phyloP scores from a whole-genome alignment of 148 eudicot genomes.

The Rhododendron simsii region DNA sequence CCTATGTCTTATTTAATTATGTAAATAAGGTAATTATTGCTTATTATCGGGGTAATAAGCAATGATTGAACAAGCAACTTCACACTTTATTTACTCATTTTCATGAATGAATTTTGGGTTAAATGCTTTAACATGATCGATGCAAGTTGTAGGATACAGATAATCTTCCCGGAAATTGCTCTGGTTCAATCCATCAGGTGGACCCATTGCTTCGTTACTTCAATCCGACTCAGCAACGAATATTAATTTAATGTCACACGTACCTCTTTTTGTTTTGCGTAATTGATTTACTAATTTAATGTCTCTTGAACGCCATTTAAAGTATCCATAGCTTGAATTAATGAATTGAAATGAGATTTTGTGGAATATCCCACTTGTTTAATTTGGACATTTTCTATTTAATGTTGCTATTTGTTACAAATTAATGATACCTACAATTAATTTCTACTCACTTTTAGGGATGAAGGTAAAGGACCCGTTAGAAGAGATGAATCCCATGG shows the following conservation, averaged over 20 bases:
- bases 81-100: background rate
- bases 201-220: background rate
- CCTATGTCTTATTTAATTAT: no score
- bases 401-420: background rate
- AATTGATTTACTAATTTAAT: background rate
- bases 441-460: background rate
- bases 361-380: background rate
- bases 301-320: background rate
- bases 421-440: background rate
- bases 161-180: background rate
- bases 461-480: constrained; percentile 17
- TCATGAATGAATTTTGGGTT: background rate
- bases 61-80: background rate
- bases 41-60: no score
- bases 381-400: background rate
- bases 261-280: background rate
- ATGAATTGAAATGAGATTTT: background rate
- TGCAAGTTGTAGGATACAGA: background rate
- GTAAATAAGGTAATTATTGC: background rate
- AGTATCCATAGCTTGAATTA: background rate
- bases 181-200: background rate
- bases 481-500: constrained; percentile 29
- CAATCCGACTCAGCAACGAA: background rate
- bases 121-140: background rate
- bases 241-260: background rate